A percentile compares a stretch with the other conserved stretches of the same genome.
These are phyloP conservation scores for Phytophthora hybrid DNA, from an alignment of 352 stramenopile species.

Conservation along the genomic window DNA sequence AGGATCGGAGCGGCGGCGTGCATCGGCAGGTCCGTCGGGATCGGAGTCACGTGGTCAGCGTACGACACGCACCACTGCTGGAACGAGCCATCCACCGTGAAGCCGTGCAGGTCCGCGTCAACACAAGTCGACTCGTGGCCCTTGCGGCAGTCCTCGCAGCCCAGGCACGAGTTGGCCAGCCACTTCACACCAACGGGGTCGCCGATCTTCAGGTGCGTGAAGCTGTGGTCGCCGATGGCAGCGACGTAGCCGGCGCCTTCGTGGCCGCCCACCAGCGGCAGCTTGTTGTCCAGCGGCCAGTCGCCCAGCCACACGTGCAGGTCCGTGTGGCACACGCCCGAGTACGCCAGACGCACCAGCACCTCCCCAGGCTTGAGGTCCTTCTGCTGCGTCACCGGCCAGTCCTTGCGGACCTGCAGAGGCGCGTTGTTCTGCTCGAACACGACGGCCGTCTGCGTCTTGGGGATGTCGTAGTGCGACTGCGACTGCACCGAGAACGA, in stretches of 20 bases:
- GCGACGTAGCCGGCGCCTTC: constrained; percentile 57
- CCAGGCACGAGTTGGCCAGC: constrained; percentile 51
- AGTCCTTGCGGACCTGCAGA: constrained; percentile 56
- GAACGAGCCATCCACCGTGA: constrained; percentile 51
- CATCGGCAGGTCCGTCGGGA: constrained; percentile 60
- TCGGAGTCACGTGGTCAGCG: constrained; percentile 63
- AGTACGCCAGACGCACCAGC: constrained; percentile 58
- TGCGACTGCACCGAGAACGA: constrained; percentile 59
- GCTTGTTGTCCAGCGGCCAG: constrained; percentile 38
- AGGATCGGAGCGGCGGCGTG: constrained; percentile 66
- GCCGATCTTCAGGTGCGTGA: constrained; percentile 46
- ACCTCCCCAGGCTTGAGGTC: constrained; percentile 58
- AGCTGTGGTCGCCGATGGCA: constrained; percentile 48
- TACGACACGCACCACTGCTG: constrained; percentile 67
- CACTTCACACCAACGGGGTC: constrained; percentile 52
- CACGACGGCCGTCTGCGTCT: constrained; percentile 57
- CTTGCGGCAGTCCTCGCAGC: constrained; percentile 54
- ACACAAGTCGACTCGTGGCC: constrained; percentile 47
- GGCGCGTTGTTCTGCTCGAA: constrained; percentile 60
- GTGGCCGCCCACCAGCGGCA: constrained; percentile 56
- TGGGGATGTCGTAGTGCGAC: constrained; percentile 57
- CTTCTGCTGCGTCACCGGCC: constrained; percentile 51
- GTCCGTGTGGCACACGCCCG: constrained; percentile 57
- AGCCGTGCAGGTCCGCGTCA: constrained; percentile 39
- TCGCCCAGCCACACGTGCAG: constrained; percentile 50